These are phyloP conservation scores for Astrocystis sublimbata DNA, from an alignment of 495 filamentous ascomycete genomes.

Conservation along the genomic window DNA sequence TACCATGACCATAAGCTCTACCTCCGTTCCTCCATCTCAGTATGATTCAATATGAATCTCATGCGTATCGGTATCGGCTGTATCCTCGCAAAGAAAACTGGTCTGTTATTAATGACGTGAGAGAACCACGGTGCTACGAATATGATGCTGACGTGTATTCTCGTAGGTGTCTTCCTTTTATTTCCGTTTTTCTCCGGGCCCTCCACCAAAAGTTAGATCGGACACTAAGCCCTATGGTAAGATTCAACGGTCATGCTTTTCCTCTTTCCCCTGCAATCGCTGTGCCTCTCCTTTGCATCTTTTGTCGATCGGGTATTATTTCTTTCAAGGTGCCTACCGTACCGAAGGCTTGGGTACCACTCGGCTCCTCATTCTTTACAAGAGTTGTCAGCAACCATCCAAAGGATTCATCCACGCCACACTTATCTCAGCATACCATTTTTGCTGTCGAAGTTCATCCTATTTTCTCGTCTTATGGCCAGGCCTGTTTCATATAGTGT, in stretches of 20 bases:
- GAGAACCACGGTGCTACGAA: neutral
- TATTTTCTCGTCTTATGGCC: neutral
- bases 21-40: too few species aligned
- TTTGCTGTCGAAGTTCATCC: neutral
- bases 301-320: neutral
- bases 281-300: neutral
- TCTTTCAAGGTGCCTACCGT: too few species aligned
- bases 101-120: too few species aligned
- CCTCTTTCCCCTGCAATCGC: neutral
- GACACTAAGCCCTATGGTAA: conserved; percentile 9
- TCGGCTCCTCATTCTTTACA: neutral
- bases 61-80: too few species aligned
- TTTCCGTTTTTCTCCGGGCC: neutral
- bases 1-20: too few species aligned
- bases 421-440: neutral
- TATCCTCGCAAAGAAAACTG: too few species aligned
- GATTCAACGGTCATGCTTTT: neutral
- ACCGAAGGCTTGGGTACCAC: neutral
- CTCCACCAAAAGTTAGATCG: neutral
- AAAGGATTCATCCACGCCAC: neutral
- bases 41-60: too few species aligned
- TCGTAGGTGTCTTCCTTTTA: neutral
- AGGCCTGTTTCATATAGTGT: neutral
- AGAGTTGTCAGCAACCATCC: neutral
- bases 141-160: neutral